Evolutionary conservation across 345 rosid genomes (phyloP).

Genomic region (Trapa bicornis): DNA sequence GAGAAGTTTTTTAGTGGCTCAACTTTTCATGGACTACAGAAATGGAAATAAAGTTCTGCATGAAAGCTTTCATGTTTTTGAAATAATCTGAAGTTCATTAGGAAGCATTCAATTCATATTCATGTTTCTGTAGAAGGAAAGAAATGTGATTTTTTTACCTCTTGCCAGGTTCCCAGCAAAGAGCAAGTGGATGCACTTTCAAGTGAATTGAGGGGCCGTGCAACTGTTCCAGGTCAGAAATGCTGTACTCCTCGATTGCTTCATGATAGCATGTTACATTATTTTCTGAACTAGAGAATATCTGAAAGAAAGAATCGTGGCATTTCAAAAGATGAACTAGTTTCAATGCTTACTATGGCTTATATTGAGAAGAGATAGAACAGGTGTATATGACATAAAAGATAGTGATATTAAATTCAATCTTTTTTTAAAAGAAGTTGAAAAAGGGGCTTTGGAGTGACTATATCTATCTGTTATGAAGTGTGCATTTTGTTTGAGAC

Average conservation of each 20-base stretch:
- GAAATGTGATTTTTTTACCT: neutral
- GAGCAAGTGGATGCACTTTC: conserved; percentile 82
- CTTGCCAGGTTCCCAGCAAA: conserved; percentile 34
- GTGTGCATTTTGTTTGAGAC: neutral
- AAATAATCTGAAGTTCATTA: neutral
- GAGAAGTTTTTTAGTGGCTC: neutral
- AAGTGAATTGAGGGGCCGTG: conserved; percentile 65
- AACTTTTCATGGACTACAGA: neutral
- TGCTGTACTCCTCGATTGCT: neutral
- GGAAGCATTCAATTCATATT: neutral
- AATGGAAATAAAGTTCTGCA: neutral
- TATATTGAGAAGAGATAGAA: neutral
- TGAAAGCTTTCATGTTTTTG: neutral
- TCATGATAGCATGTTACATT: neutral
- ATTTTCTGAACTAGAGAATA: neutral
- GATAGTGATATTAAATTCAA: too few relatives aligned
- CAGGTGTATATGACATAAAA: neutral
- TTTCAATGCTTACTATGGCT: neutral
- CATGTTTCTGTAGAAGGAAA: neutral
- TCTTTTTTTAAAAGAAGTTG: neutral
- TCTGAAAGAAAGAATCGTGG: neutral
- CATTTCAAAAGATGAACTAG: neutral
- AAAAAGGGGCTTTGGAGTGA: too few relatives aligned
- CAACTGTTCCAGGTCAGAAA: conserved; percentile 67
- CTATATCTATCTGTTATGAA: neutral